A percentile compares a stretch with the other conserved stretches of the same genome.
Evolutionary conservation across 805 yeast genomes (phyloP).

Genomic region (Jamesozyma rosinii): DNA sequence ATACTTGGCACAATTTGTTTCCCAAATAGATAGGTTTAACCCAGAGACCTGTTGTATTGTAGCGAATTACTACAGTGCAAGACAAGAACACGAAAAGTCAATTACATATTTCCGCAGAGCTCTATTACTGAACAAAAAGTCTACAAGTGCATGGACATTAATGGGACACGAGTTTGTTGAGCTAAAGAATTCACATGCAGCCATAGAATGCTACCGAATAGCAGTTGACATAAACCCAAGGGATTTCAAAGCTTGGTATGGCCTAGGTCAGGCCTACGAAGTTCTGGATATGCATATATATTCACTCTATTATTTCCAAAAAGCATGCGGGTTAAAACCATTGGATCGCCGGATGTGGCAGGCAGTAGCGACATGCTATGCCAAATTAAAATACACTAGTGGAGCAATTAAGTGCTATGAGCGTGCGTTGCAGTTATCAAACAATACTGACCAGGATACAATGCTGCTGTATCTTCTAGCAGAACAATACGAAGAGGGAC

Average conservation of each 20-base stretch:
- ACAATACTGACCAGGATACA: constrained; percentile 47
- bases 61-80: constrained; percentile 86
- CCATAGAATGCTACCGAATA: constrained; percentile 86
- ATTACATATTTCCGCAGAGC: constrained; percentile 90
- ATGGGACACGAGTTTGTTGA: constrained; percentile 99
- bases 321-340: constrained; percentile 82
- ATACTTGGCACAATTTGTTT: constrained; percentile 75
- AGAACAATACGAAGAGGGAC: constrained; percentile 47
- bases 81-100: constrained; percentile 91
- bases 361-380: constrained; percentile 84
- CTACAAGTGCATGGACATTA: constrained; percentile 89
- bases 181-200: constrained; percentile 91
- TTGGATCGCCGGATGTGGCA: constrained; percentile 93
- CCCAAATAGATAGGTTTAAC: constrained; percentile 72
- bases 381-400: constrained; percentile 55
- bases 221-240: constrained; percentile 84
- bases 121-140: constrained; percentile 63
- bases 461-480: constrained; percentile 56
- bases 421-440: constrained; percentile 53
- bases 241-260: constrained; percentile 97
- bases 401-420: constrained; percentile 78
- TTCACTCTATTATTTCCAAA: constrained; percentile 84
- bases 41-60: constrained; percentile 92
- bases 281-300: constrained; percentile 90
- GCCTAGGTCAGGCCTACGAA: constrained; percentile 95